Evolutionary conservation across 768 basidiomycete genomes (phyloP), one percentile per base, ranked within the genome.

Genomic region (Rhizopogon salebrosus): DNA sequence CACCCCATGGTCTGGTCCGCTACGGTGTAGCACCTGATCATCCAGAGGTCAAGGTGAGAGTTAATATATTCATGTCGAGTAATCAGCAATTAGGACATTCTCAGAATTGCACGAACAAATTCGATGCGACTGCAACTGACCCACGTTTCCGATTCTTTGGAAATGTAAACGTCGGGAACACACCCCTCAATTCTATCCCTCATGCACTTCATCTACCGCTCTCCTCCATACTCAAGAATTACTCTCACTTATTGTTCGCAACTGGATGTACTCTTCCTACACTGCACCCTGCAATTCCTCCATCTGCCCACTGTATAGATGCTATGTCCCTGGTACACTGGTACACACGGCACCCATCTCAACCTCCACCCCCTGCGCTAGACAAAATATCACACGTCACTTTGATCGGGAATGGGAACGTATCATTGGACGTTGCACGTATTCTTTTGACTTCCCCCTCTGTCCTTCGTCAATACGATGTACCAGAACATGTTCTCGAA

Each of bases 1-100:
- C 92, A 26, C 95, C 95, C 10, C 91, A 97, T 64, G 97, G 97
- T 0, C 78, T 98, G 1, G 94, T 97, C 3, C 77, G 97, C 41
- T 99, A 95, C 63, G 95, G 97, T 0, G 95, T 99, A 13, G 95
- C 97, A 10, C 95, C 95, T 40, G 95, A 98, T 72, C 95, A 98
- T 69, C 93, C 97, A 9, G 95, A 98, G 73, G 95, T 98, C 68
- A 99, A 98, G 82, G 95, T 61, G 49, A 50, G 54, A 38, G 29
- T 40, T 16, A 27, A 14, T 51, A 23, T 42, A 41, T 26, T 58
- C 16, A 49, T 18, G 9, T 52, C 2, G 48, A 39, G 45, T 53
- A 20, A 38, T 46, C 51, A 26, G 20, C 18, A 46, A 62, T 64
- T 38, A 60, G 52, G 2, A 14, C 9, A 20, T n/a, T 20, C 41